These are phyloP conservation scores for Zygosaccharomyces lentus DNA, from an alignment of 805 yeast species.

Conservation along the genomic window DNA sequence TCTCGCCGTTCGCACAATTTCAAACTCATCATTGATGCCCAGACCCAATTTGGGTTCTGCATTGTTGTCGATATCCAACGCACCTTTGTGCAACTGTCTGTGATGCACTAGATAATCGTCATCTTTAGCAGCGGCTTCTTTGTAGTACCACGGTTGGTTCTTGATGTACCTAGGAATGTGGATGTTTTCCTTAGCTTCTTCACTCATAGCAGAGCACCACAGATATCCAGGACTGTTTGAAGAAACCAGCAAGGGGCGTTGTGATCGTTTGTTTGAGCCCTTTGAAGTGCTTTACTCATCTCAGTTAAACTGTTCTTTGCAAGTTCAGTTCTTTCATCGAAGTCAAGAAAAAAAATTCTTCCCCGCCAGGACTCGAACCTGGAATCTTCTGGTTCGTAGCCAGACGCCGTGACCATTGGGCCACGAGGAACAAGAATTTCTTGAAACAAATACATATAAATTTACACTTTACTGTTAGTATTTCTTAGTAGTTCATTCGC, in stretches of 20 bases:
- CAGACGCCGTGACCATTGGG: conserved; percentile 76
- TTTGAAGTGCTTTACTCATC: background rate
- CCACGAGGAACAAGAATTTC: conserved; percentile 58
- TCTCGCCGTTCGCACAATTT: conserved; percentile 16
- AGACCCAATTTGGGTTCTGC: conserved; percentile 50
- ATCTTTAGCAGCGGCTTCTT: conserved; percentile 13
- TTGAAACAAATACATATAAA: background rate
- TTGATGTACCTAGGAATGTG: conserved; percentile 34
- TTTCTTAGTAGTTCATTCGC: too few species aligned
- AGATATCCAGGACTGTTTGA: too few species aligned
- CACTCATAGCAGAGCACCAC: conserved; percentile 3
- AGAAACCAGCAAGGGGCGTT: background rate
- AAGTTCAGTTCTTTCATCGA: background rate
- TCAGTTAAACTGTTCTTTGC: too few species aligned
- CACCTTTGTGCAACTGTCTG: conserved; percentile 35
- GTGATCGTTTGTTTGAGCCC: background rate
- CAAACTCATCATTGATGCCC: conserved; percentile 51
- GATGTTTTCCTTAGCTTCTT: conserved; percentile 17
- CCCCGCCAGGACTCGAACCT: conserved; percentile 56
- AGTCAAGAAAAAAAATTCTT: conserved; percentile 28
- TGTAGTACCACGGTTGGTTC: conserved; percentile 34
- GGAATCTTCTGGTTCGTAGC: conserved; percentile 57
- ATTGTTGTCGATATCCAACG: conserved; percentile 41
- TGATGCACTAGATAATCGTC: conserved; percentile 57
- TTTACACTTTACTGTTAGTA: too few species aligned